A percentile compares a stretch with the other conserved stretches of the same genome.
Evolutionary conservation across 768 basidiomycete genomes (phyloP).

Genomic region (Lentinula edodes): DNA sequence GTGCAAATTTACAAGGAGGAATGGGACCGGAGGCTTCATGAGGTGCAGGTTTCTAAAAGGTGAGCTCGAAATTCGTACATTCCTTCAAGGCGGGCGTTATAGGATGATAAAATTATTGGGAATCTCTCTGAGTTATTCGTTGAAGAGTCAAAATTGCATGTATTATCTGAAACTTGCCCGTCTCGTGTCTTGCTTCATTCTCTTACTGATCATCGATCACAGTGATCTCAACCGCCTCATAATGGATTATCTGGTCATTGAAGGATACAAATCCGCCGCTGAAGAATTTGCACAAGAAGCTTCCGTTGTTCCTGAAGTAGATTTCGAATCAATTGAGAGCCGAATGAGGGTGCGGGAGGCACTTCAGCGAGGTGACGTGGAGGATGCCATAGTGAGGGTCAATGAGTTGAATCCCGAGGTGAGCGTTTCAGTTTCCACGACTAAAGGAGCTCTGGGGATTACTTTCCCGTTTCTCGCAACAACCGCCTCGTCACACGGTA

Average conservation of each 20-base stretch:
- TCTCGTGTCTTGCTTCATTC: constrained; percentile 16
- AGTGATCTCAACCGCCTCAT: constrained; percentile 94
- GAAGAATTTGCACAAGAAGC: constrained; percentile 93
- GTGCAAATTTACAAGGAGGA: constrained; percentile 63
- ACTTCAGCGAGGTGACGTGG: constrained; percentile 88
- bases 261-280: constrained; percentile 95
- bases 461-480: background rate
- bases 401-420: constrained; percentile 98
- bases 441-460: background rate
- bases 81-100: constrained; percentile 9
- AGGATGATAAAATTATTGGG: constrained; percentile 82
- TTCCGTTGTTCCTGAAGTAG: constrained; percentile 66
- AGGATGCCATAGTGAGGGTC: constrained; percentile 90
- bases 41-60: constrained; percentile 83
- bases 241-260: constrained; percentile 97
- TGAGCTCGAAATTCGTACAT: constrained; percentile 45
- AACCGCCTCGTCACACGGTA: constrained; percentile 13
- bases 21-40: constrained; percentile 80
- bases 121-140: constrained; percentile 91
- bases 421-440: constrained; percentile 27
- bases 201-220: constrained; percentile 14
- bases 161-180: constrained; percentile 70
- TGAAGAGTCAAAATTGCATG: constrained; percentile 77
- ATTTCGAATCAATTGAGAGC: constrained; percentile 90
- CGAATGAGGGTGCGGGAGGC: constrained; percentile 94